phyloP scores from a whole-genome alignment of 306 rosid genomes.

The Comarum palustre region DNA sequence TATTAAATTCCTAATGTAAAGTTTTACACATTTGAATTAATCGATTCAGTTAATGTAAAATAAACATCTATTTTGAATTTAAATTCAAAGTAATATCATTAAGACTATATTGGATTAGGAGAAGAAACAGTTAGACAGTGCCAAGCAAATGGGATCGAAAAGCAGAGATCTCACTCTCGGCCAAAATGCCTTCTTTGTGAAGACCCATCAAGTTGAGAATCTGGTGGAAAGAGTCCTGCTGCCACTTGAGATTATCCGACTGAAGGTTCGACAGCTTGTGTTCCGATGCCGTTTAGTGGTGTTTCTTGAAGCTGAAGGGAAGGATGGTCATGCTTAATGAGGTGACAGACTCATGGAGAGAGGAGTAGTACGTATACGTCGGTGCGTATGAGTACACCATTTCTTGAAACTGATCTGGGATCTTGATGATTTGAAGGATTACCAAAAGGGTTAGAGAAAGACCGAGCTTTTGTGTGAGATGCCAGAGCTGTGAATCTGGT shows the following conservation, averaged over 20 bases:
- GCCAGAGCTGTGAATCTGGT: slow-evolving; percentile 18
- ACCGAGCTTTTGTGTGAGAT: slow-evolving; percentile 6
- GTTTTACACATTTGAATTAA: no score
- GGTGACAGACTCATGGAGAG: slow-evolving; percentile 83
- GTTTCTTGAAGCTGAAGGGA: slow-evolving; percentile 76
- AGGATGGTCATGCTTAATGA: slow-evolving; percentile 73
- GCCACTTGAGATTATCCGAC: slow-evolving; percentile 88
- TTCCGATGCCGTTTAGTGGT: slow-evolving; percentile 50
- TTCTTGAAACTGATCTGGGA: slow-evolving; percentile 25
- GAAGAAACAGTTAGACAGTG: no score
- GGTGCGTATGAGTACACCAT: slow-evolving; percentile 90
- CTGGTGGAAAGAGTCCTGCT: slow-evolving; percentile 93
- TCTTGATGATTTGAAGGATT: slow-evolving; percentile 2
- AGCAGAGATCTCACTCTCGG: slow-evolving; percentile 60
- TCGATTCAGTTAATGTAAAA: no score
- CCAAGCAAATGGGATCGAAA: slow-evolving; percentile 72
- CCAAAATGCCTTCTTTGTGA: slow-evolving; percentile 78
- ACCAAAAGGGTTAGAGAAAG: not conserved
- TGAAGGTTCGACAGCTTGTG: slow-evolving; percentile 59
- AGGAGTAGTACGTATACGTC: slow-evolving; percentile 75
- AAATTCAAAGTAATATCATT: no score
- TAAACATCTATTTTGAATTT: no score
- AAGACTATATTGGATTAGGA: no score
- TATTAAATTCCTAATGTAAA: no score
- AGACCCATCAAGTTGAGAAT: slow-evolving; percentile 84